Evolutionary conservation across 495 filamentous ascomycete species (phyloP), one percentile per base, ranked within the genome.

Genomic region (Baudoinia panamericana): DNA sequence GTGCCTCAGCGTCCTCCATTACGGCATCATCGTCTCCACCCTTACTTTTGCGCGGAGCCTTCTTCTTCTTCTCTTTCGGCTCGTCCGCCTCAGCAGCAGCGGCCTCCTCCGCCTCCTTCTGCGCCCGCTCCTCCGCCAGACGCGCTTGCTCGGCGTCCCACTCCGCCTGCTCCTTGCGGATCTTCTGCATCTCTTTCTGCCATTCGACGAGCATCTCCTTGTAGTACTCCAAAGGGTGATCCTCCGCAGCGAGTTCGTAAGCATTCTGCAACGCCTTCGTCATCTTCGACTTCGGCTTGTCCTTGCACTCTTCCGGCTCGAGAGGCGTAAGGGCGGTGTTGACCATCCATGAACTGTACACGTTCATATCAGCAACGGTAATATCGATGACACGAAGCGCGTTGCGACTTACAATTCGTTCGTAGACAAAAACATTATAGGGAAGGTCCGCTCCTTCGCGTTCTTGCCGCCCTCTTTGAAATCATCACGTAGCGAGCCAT

Each of bases 361-460:
- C 4, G 30, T 12, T 13, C 5, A 29, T 30, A 18, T 48, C 18
- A 47, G 35, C 21, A 34, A 41, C 31, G 18, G 17, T 2, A 11
- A 36, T 15, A 38, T 10, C 26, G 5, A 11, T 30, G 3, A 32
- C 13, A 42, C 20, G 15, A 28, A 31, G 16, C 28, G 19, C 19
- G 25, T 18, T 24, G 28, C 8, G 22, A 76, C 86, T 71, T 65
- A 95, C 87, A 95, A 95, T 68, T 94, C 84, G 57, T 94, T 92
- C 39, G 85, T 92, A 43, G 76, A 68, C 39, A 95, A 65, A 60
- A 90, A 95, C 86, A 93, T 93, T 47, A 95, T 76, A 2, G 87
- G 84, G 57, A 80, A 94, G 4, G 81, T 85, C 29, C 87, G 71
- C 58, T 93, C 84, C 27, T 75, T 70, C 13, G 68, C 77, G 39